phyloP scores from a whole-genome alignment of 495 filamentous ascomycete genomes.

The Talaromyces trachyspermus region DNA sequence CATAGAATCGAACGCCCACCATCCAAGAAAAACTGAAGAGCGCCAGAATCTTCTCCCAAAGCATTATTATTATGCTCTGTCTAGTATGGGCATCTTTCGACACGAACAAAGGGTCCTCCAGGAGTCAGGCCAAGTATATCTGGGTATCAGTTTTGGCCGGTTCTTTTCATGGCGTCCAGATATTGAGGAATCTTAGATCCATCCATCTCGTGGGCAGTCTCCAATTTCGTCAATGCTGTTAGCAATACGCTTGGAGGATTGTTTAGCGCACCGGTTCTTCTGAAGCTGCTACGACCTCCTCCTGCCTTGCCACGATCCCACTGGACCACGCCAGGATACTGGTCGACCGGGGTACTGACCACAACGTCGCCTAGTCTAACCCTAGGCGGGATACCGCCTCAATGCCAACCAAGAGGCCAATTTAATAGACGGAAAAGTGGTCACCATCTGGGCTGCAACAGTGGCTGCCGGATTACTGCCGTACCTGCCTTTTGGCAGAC shows the following conservation, averaged over 20 bases:
- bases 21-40: too few species aligned
- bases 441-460: too few species aligned
- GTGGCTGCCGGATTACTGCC: too few species aligned
- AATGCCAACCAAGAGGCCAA: slow-evolving; percentile 46
- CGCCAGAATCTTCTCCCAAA: slow-evolving; percentile 13
- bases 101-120: slow-evolving; percentile 9
- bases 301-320: slow-evolving; percentile 19
- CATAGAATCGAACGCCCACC: slow-evolving; percentile 6
- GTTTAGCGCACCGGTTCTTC: slow-evolving; percentile 23
- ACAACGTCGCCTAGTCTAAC: slow-evolving; percentile 21
- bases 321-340: slow-evolving; percentile 15
- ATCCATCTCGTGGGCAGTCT: slow-evolving; percentile 9
- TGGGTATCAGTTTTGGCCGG: slow-evolving; percentile 14
- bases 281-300: slow-evolving; percentile 12
- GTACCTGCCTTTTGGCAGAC: too few species aligned
- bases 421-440: too few species aligned
- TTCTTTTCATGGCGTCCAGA: slow-evolving; percentile 15
- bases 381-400: slow-evolving; percentile 29
- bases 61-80: neutral
- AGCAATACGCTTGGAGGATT: slow-evolving; percentile 18
- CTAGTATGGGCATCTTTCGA: neutral
- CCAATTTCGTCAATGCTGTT: slow-evolving; percentile 12
- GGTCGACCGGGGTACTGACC: slow-evolving; percentile 13
- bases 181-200: slow-evolving; percentile 14
- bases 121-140: slow-evolving; percentile 9